Base-by-base conservation (phyloP, 192 early-diverging fungal species). In the Backusella parvicylindrica region DNA sequence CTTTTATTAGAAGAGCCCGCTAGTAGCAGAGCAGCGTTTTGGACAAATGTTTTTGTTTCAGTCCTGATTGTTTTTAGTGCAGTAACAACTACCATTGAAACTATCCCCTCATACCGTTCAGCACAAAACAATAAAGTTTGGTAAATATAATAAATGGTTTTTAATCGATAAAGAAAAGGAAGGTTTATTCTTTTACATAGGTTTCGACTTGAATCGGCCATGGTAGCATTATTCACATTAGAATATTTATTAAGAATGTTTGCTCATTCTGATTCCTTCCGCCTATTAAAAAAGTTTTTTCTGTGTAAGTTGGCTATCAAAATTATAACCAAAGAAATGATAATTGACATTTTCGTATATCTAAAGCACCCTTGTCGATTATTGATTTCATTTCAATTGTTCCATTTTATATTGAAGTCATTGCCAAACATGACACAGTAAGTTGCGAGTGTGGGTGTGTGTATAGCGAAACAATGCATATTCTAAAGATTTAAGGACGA, bases 381-480 rank as follows among this genome's bases (percentile, higher is more conserved):
- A 86, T 95, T 60, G 93, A 95, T 47, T 86, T 93, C 23, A 84
- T 93, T 65, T 90, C 93, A 0, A 92, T 95, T 67, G 79, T 93
- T 23, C 93, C 93, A 18, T 95, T 91, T 79, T 95, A 93, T 77
- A 86, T 95, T 37, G 92, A 95, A 76, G 78, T 95, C 36, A 74
- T 87, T 2, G 77, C 91, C 23, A 83, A 88, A 43, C 81, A 87
- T 28, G 91, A 92, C 28, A 91, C 91, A 67, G 88, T 88, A 86
- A 72, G 70, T n/a, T n/a, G n/a, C n/a, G n/a, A n/a, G n/a, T n/a
- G n/a, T n/a, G n/a, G n/a, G n/a, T 69, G 35, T 13, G 16, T 16
- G 30, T 37, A 64, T 16, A 38, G 15, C 21, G 15, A 40, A 68
- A 38, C 21, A 41, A 37, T 68, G 33, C 35, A 37, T 41, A 21